A percentile compares a stretch with the other conserved stretches of the same genome.
Evolutionary conservation across 2,329 filamentous ascomycete species (phyloP).

Genomic region (Fusarium xyrophilum): DNA sequence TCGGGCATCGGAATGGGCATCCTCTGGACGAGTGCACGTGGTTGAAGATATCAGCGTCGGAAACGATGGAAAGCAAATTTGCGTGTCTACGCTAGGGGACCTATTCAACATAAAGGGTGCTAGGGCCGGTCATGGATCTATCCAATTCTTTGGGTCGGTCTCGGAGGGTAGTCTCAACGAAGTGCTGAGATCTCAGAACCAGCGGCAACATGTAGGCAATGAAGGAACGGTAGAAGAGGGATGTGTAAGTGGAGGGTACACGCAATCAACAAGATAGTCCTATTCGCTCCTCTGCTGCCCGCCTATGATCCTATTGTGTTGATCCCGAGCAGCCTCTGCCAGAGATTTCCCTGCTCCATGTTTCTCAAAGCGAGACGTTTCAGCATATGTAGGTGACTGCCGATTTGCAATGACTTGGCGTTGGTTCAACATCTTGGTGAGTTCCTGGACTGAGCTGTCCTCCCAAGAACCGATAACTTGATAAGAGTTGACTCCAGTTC

Average conservation of each 20-base stretch:
- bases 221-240: not conserved
- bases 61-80: slow-evolving; percentile 22
- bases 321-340: not conserved
- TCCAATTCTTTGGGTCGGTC: slow-evolving; percentile 11
- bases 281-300: not conserved
- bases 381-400: not conserved
- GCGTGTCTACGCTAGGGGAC: slow-evolving; percentile 31
- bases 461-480: slow-evolving; percentile 33
- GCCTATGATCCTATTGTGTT: not conserved
- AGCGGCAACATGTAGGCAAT: not conserved
- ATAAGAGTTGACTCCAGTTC: slow-evolving; percentile 17
- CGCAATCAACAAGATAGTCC: not conserved
- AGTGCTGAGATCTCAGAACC: not conserved
- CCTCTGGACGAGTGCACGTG: slow-evolving; percentile 23
- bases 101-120: slow-evolving; percentile 23
- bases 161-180: slow-evolving; percentile 4
- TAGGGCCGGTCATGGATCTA: slow-evolving; percentile 3
- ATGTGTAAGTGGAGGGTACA: not conserved
- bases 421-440: slow-evolving; percentile 5
- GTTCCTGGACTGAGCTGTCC: slow-evolving; percentile 6
- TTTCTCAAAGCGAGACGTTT: not conserved
- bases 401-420: not conserved
- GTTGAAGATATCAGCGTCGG: slow-evolving; percentile 27
- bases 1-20: slow-evolving; percentile 15
- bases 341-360: slow-evolving; percentile 8